Conservation (phyloP, 2,329 filamentous ascomycete genomes). For the Arthrobotrys conoides region DNA sequence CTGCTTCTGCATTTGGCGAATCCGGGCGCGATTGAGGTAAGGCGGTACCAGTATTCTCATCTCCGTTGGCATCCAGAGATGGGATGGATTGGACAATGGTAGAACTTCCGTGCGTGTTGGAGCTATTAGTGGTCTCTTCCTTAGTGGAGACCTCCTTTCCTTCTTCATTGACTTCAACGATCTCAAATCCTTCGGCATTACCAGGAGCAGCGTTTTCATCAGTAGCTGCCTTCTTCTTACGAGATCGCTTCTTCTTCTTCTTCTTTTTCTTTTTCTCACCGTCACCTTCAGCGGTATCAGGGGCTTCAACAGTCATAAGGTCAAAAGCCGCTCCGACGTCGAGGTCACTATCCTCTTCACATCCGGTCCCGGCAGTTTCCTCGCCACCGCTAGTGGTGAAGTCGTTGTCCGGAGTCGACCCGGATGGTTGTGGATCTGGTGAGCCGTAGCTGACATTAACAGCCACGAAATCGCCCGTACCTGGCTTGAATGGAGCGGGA, state of each 20-base stretch:
- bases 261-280: constrained; percentile 38
- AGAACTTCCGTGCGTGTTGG: constrained; percentile 47
- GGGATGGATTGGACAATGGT: constrained; percentile 34
- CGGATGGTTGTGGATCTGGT: constrained; percentile 41
- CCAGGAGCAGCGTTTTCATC: constrained; percentile 33
- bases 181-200: constrained; percentile 46
- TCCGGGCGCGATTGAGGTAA: constrained; percentile 18
- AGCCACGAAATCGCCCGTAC: constrained; percentile 57
- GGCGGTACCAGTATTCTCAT: constrained; percentile 34
- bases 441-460: constrained; percentile 58
- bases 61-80: constrained; percentile 26
- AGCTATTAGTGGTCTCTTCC: constrained; percentile 19
- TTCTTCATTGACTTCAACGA: constrained; percentile 38
- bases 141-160: constrained; percentile 27
- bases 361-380: constrained; percentile 54
- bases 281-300: constrained; percentile 26
- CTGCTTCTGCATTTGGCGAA: constrained; percentile 12
- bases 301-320: constrained; percentile 51
- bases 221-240: constrained; percentile 37
- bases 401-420: constrained; percentile 47
- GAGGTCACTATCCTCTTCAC: constrained; percentile 46
- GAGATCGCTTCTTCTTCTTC: constrained; percentile 44
- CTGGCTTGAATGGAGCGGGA: constrained; percentile 57
- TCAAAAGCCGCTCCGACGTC: constrained; percentile 43
- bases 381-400: constrained; percentile 57